Evolutionary conservation across 129 eudicot species (phyloP), one percentile per base, ranked within the genome.

Genomic region (Silybum marianum): DNA sequence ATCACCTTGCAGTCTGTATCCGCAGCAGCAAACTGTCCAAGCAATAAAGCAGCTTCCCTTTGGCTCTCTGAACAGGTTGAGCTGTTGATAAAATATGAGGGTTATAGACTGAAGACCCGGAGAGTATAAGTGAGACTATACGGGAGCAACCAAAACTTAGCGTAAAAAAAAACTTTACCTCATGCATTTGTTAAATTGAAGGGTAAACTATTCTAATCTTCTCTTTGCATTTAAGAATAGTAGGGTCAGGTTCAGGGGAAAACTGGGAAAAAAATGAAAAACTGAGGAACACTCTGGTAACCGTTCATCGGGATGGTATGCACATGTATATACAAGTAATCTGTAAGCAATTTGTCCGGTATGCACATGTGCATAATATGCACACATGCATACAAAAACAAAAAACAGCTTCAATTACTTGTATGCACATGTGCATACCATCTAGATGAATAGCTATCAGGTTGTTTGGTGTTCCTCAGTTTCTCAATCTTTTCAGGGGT

Each of bases 1-100:
- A 72, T 72, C 62, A 90, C 93, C 93, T 90, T 90, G 91, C 93
- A 90, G 75, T 90, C 93, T 74, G 93, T 87, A 90, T 90, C 93
- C 0, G 91, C 86, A 21, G 93, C 90, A 6, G 93, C 93, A 83
- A 90, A 90, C 72, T 90, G 93, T 30, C 93, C 93, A 77, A 90
- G 93, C 77, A 90, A 80, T 51, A 90, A 81, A 75, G 93, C 93
- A 80, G 93, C 93, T 77, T 90, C 93, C 66, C 93, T 74, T 83
- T 87, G 93, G 70, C 93, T 90, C 84, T 90, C 93, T 16, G 87
- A 69, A 81, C 93, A 90, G 80, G 88, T 76, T 42, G 93, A 90
- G 76, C 93, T 90, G 89, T 34, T 11, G 32, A 51, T 13, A 82
- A 51, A 73, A 38, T 3, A 18, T 18, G 14, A 14, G 30, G 9